phyloP scores from a whole-genome alignment of 495 filamentous ascomycete genomes.

The Podospora didyma region DNA sequence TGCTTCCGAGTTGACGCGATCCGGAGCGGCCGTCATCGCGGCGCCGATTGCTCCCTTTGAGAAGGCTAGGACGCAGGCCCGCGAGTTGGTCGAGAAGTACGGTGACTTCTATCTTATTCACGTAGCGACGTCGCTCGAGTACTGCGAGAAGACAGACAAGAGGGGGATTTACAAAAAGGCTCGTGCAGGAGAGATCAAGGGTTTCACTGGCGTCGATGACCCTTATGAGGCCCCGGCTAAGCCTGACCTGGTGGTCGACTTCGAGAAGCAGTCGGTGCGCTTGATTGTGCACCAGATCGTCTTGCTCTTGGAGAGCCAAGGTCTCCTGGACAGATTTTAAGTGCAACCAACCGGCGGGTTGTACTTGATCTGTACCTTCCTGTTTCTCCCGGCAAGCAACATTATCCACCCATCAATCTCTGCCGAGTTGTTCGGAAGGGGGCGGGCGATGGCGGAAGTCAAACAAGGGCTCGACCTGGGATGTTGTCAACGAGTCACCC shows the following conservation, averaged over 20 bases:
- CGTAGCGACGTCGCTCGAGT: conserved; percentile 86
- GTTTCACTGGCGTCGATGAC: conserved; percentile 97
- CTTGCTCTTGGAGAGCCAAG: conserved; percentile 82
- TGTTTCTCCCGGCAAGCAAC: not conserved
- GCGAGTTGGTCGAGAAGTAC: conserved; percentile 79
- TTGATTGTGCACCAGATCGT: conserved; percentile 97
- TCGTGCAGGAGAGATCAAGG: conserved; percentile 88
- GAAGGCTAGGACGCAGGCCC: conserved; percentile 64
- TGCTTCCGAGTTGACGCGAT: conserved; percentile 85
- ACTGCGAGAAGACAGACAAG: conserved; percentile 94
- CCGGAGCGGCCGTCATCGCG: conserved; percentile 92
- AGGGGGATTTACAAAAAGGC: conserved; percentile 84
- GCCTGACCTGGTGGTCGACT: conserved; percentile 79
- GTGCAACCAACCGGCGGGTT: not conserved
- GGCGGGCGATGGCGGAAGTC: too few relatives aligned
- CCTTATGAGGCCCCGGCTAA: conserved; percentile 86
- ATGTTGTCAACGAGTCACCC: too few relatives aligned
- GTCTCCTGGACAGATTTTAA: conserved; percentile 65
- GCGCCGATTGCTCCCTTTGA: conserved; percentile 97
- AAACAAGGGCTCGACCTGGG: too few relatives aligned
- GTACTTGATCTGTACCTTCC: not conserved
- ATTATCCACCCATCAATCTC: not conserved
- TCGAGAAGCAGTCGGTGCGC: conserved; percentile 79
- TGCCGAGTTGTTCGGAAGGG: too few relatives aligned
- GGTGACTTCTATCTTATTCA: conserved; percentile 93